These are phyloP conservation scores for Annulohypoxylon truncatum DNA, from an alignment of 2,329 filamentous ascomycete genomes.

Conservation along the genomic window DNA sequence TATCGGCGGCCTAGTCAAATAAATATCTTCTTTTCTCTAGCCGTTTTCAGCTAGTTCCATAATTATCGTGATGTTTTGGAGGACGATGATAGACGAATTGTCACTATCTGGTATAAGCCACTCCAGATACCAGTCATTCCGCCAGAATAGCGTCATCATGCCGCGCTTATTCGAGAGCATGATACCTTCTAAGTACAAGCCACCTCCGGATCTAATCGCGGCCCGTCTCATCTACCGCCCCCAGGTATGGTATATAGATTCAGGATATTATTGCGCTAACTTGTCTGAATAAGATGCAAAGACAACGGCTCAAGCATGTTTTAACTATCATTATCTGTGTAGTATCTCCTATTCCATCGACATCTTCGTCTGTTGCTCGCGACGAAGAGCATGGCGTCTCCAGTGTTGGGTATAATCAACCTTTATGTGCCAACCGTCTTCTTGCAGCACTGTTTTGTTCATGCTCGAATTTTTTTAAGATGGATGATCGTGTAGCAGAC, in stretches of 20 bases:
- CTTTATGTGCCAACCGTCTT: neutral
- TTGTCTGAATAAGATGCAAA: constrained; percentile 5
- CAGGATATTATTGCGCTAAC: constrained; percentile 3
- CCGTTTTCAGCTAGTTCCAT: constrained; percentile 8
- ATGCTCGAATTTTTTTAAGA: too few relatives aligned
- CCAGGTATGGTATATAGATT: constrained; percentile 1
- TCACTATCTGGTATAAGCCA: neutral
- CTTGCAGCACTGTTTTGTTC: neutral
- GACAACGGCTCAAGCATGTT: constrained; percentile 9
- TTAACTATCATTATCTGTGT: constrained; percentile 18
- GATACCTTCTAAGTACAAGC: neutral
- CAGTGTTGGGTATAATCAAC: neutral
- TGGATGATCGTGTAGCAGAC: neutral
- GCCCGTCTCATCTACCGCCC: constrained; percentile 33
- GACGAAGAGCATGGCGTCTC: constrained; percentile 11
- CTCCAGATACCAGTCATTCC: neutral
- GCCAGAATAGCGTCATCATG: neutral
- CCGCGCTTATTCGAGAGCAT: constrained; percentile 7
- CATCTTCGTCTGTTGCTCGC: constrained; percentile 5
- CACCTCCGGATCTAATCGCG: constrained; percentile 1
- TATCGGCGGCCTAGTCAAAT: constrained; percentile 1
- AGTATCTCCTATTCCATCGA: constrained; percentile 5
- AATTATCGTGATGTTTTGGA: neutral
- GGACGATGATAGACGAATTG: neutral
- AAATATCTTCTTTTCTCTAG: constrained; percentile 1